These are phyloP conservation scores for Sinapis alba DNA, from an alignment of 441 rosid species.

Conservation along the genomic window DNA sequence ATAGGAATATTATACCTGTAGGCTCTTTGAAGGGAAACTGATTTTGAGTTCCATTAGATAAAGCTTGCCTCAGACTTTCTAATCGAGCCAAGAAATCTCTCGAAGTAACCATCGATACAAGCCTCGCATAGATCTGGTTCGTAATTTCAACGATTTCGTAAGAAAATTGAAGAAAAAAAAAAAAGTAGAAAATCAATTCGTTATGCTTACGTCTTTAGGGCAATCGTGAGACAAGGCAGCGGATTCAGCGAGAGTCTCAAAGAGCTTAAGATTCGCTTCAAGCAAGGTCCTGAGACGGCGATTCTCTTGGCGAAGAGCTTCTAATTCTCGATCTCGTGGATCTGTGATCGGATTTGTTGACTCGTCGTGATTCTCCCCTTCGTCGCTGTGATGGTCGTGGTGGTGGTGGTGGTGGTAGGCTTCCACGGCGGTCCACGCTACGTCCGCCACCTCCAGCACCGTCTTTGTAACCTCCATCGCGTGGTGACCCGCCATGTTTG, in stretches of 20 bases:
- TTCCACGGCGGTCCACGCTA: slow-evolving; percentile 87
- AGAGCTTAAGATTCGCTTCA: slow-evolving; percentile 74
- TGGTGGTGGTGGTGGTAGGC: slow-evolving; percentile 60
- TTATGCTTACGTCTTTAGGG: slow-evolving; percentile 76
- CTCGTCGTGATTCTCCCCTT: slow-evolving; percentile 36
- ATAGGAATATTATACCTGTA: slow-evolving; percentile 51
- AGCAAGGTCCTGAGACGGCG: slow-evolving; percentile 60
- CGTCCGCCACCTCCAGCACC: slow-evolving; percentile 89
- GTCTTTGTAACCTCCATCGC: slow-evolving; percentile 93
- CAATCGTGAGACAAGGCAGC: slow-evolving; percentile 62
- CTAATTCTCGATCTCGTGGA: slow-evolving; percentile 35
- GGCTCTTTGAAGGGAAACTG: slow-evolving; percentile 88
- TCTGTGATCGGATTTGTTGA: slow-evolving; percentile 24
- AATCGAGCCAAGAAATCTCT: slow-evolving; percentile 62
- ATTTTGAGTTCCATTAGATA: slow-evolving; percentile 47
- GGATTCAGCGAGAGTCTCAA: slow-evolving; percentile 72
- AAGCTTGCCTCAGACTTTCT: slow-evolving; percentile 51
- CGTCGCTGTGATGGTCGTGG: slow-evolving; percentile 44
- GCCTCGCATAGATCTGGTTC: slow-evolving; percentile 61
- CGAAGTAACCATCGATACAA: slow-evolving; percentile 72
- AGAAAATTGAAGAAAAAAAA: background rate
- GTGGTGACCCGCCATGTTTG: slow-evolving; percentile 58
- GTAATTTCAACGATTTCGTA: background rate
- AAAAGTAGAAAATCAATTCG: background rate
- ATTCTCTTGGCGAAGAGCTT: slow-evolving; percentile 64